These are phyloP conservation scores for Suhomyces anneliseae DNA, from an alignment of 1,139 yeast genomes.

Conservation along the genomic window DNA sequence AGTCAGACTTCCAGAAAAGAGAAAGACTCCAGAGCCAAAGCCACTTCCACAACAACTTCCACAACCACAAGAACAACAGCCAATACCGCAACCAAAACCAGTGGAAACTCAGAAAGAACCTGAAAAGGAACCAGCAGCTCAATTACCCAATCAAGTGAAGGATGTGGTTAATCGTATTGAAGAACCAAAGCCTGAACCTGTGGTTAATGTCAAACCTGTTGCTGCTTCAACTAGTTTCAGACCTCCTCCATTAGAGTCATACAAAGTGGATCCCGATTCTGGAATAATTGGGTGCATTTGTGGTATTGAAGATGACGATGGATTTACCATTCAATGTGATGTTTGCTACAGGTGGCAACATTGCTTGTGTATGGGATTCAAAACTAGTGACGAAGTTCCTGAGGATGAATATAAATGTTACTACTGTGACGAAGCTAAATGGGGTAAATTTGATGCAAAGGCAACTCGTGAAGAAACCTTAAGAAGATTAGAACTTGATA, in stretches of 20 bases:
- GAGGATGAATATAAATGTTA: conserved; percentile 79
- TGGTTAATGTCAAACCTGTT: too few relatives aligned
- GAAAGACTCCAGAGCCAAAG: too few relatives aligned
- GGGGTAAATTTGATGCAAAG: conserved; percentile 53
- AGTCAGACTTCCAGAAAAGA: neutral
- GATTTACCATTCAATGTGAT: conserved; percentile 93
- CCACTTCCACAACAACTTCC: too few relatives aligned
- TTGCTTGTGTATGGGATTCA: conserved; percentile 81
- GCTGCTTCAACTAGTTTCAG: too few relatives aligned
- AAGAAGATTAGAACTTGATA: conserved; percentile 28
- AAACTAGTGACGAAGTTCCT: conserved; percentile 72
- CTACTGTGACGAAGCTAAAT: conserved; percentile 60
- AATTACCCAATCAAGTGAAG: too few relatives aligned
- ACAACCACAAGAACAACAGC: too few relatives aligned
- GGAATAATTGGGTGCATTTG: conserved; percentile 91
- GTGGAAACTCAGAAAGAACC: neutral
- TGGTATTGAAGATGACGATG: conserved; percentile 87
- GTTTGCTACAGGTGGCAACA: conserved; percentile 94
- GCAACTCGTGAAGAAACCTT: conserved; percentile 35
- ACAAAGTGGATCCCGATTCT: conserved; percentile 73
- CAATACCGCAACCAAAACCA: neutral
- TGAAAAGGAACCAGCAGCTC: neutral
- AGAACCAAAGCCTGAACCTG: too few relatives aligned
- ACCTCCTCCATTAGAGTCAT: conserved; percentile 41
- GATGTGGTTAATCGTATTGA: too few relatives aligned